phyloP scores from a whole-genome alignment of 1,284 basidiomycete genomes.

The Phaffia rhodozyma region DNA sequence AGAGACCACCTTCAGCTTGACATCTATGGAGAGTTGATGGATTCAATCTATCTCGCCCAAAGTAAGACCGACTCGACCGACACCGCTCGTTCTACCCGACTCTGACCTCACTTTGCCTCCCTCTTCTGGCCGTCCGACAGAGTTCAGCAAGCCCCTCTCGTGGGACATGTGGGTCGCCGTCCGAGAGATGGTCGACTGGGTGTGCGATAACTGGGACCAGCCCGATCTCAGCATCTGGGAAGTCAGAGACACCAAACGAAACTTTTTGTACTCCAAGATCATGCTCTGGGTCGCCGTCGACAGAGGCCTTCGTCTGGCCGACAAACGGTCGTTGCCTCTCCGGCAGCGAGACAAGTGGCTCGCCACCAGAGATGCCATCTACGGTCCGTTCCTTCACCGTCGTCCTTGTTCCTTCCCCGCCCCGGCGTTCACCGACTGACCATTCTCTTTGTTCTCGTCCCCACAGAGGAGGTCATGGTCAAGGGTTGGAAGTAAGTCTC shows the following conservation, averaged over 20 bases:
- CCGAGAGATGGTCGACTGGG: slow-evolving; percentile 37
- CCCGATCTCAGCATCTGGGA: slow-evolving; percentile 53
- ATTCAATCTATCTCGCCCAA: slow-evolving; percentile 86
- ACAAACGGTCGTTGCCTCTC: slow-evolving; percentile 56
- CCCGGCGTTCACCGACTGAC: slow-evolving; percentile 22
- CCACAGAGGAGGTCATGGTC: slow-evolving; percentile 41
- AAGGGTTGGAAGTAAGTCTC: slow-evolving; percentile 51
- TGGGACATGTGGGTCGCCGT: slow-evolving; percentile 43
- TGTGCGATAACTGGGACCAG: slow-evolving; percentile 28
- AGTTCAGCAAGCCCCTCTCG: slow-evolving; percentile 9
- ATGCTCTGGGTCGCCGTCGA: slow-evolving; percentile 59
- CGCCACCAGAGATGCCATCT: slow-evolving; percentile 58
- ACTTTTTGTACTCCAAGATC: slow-evolving; percentile 84
- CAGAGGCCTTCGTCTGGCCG: slow-evolving; percentile 73
- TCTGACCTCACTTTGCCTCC: not conserved
- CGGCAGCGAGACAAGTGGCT: slow-evolving; percentile 52
- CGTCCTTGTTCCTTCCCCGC: not conserved
- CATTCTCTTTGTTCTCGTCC: not conserved
- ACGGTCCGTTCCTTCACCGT: slow-evolving; percentile 43
- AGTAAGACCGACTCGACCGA: slow-evolving; percentile 36
- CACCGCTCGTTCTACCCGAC: not conserved
- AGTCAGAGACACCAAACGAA: slow-evolving; percentile 37
- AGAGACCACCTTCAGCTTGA: slow-evolving; percentile 43
- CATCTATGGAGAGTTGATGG: slow-evolving; percentile 80
- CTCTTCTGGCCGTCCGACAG: not conserved